Percentiles rank a stretch among this genome's conserved stretches.
These are phyloP conservation scores for Mycena vulgaris DNA, from an alignment of 768 basidiomycete species.

Conservation along the genomic window DNA sequence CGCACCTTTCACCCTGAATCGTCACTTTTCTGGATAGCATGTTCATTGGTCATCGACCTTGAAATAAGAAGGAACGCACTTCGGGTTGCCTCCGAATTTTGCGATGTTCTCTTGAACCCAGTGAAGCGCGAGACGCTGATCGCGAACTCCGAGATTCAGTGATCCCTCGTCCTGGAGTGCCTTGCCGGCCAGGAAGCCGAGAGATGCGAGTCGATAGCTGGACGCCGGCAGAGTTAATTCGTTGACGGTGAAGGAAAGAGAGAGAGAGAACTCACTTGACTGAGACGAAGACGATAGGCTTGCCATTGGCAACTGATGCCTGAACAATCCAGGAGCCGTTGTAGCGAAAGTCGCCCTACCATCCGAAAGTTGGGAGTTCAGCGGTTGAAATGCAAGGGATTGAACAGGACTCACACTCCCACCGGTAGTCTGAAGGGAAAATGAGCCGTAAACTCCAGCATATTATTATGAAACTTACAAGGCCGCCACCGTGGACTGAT, in stretches of 20 bases:
- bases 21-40: constrained; percentile 26
- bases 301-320: constrained; percentile 29
- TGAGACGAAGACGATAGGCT: constrained; percentile 36
- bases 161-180: constrained; percentile 48
- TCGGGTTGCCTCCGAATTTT: constrained; percentile 45
- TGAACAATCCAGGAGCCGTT: constrained; percentile 44
- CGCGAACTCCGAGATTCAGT: constrained; percentile 53
- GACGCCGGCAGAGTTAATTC: not conserved
- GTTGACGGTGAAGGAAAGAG: not conserved
- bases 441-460: too few relatives aligned
- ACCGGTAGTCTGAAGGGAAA: constrained; percentile 23
- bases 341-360: constrained; percentile 50
- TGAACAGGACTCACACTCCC: constrained; percentile 27
- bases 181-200: constrained; percentile 47
- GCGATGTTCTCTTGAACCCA: constrained; percentile 55
- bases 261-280: constrained; percentile 23
- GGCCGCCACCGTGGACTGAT: constrained; percentile 33
- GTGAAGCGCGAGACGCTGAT: constrained; percentile 52
- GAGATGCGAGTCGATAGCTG: constrained; percentile 41
- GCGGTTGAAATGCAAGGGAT: constrained; percentile 12
- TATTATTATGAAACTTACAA: constrained; percentile 31
- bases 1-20: constrained; percentile 36
- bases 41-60: not conserved
- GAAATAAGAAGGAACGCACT: constrained; percentile 42
- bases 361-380: constrained; percentile 11